Evolutionary conservation across 139 green algal genomes (phyloP), one percentile per base, ranked within the genome.

Genomic region (Tetradesmus obliquus): DNA sequence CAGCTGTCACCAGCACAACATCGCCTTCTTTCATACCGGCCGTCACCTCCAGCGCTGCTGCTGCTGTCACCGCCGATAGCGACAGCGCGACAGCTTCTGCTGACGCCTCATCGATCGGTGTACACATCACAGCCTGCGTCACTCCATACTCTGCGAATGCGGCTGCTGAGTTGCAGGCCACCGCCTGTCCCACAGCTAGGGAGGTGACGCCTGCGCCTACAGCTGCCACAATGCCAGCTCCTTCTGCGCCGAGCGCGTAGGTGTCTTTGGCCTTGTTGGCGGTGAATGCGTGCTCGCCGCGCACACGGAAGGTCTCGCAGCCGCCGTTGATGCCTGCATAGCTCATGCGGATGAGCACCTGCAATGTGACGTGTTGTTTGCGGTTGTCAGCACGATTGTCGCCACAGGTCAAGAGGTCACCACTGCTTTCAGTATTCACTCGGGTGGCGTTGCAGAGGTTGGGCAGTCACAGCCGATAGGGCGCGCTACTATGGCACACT

Each of bases 281-380:
- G 2, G 86, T 10, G 53, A 96, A 97, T 1, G 91, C 91, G 82
- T 88, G 84, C 79, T 96, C 94, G 7, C 92, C 95, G 0, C 95
- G 91, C 0, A 66, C 93, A 0, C 96, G 79, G 86, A 97, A 97
- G 0, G 96, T 97, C 82, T 97, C 96, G 84, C 96, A 97, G 58
- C 96, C 96, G 12, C 95, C 96, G 79, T 97, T 97, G 55, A 97
- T 88, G 66, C 96, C 96, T 24, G 96, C 95, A 22, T 92, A 95
- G 0, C 58, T n/a, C 6, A 97, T 72, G 2, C 89, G 92, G 19
- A 97, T 82, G 17, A 97, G 89, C 19, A 96, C 95, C 95, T 96
- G 90, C 86, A 80, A 19, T 5, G 32, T 76, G 6, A 66, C 8
- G 57, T 17, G 66, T 3, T 17, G 66, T 3, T 76, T 71, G 8